These are phyloP conservation scores for Colletotrichum euphorbiae DNA, from an alignment of 2,329 filamentous ascomycete genomes.

Conservation along the genomic window DNA sequence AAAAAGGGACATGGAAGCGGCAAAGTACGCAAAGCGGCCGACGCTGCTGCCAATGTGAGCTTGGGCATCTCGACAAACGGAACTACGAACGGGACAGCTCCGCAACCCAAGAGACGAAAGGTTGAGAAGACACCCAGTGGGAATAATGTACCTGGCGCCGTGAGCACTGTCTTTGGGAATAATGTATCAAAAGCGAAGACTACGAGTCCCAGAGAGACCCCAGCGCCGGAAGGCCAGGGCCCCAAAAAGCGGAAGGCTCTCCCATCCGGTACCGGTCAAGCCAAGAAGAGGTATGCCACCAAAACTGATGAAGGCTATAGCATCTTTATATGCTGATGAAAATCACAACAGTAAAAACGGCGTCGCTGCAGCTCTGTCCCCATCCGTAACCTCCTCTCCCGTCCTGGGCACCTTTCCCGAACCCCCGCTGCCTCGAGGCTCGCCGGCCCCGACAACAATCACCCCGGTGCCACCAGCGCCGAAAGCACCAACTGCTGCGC, in stretches of 20 bases:
- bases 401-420: constrained; percentile 77
- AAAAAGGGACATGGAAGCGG: constrained; percentile 73
- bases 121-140: constrained; percentile 74
- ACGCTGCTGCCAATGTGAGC: constrained; percentile 65
- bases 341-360: constrained; percentile 49
- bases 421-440: constrained; percentile 62
- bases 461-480: constrained; percentile 20
- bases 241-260: constrained; percentile 79
- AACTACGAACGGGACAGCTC: constrained; percentile 62
- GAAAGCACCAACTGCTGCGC: constrained; percentile 67
- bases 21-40: constrained; percentile 73
- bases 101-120: constrained; percentile 81
- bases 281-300: constrained; percentile 77
- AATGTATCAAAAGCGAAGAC: constrained; percentile 67
- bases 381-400: constrained; percentile 80
- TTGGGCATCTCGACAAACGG: constrained; percentile 73
- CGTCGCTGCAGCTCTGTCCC: constrained; percentile 66
- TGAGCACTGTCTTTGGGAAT: constrained; percentile 67
- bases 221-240: constrained; percentile 66
- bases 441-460: constrained; percentile 65
- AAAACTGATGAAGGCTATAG: too few relatives aligned
- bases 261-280: constrained; percentile 72
- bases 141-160: constrained; percentile 70
- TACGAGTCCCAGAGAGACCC: constrained; percentile 76
- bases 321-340: constrained; percentile 33